Evolutionary conservation across 2,329 filamentous ascomycete genomes (phyloP), one percentile per base, ranked within the genome.

Genomic region (Pseudopithomyces maydicus): DNA sequence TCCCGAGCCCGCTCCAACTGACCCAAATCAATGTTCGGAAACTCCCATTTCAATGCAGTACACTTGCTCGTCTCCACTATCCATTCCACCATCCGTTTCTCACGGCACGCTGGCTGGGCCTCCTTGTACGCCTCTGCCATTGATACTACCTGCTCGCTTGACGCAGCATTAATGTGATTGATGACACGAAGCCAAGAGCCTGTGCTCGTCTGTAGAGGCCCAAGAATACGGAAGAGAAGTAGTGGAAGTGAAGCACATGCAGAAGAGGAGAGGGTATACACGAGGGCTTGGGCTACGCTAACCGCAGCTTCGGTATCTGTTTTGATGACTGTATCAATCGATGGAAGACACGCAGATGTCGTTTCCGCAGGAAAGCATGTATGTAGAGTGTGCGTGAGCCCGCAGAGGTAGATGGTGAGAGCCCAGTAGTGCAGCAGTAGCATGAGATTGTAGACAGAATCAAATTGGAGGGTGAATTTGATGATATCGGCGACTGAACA

Each of bases 381-480:
- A 32, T 35, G 52, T 5, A 57, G 35, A n/a, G 44, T 41, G 19
- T 26, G 26, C 2, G 39, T 35, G 22, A 57, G 20, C 2, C 50
- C 44, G 51, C 55, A 57, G 7, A 57, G 51, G 14, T 43, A 38
- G 29, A 26, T 46, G 1, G 33, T 43, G 14, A 45, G 14, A 50
- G 50, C 49, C 50, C 51, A 57, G 33, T 57, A 57, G 33, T 45
- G 35, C 7, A 38, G 43, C 8, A 54, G n/a, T 11, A 54, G 36
- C 11, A 54, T 33, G 26, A 48, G 22, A 14, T 15, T 41, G n/a
- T 54, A 36, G n/a, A 57, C 41, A 1, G 55, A 54, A 19, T 48
- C 23, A 32, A 57, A 57, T 3, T 45, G 23, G 2, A 57, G 35
- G 2, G 47, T 22, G 10, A 33, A 26, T 7, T 33, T 17, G n/a